Base-by-base conservation (phyloP, 768 basidiomycete species). In the Collybia sordida region DNA sequence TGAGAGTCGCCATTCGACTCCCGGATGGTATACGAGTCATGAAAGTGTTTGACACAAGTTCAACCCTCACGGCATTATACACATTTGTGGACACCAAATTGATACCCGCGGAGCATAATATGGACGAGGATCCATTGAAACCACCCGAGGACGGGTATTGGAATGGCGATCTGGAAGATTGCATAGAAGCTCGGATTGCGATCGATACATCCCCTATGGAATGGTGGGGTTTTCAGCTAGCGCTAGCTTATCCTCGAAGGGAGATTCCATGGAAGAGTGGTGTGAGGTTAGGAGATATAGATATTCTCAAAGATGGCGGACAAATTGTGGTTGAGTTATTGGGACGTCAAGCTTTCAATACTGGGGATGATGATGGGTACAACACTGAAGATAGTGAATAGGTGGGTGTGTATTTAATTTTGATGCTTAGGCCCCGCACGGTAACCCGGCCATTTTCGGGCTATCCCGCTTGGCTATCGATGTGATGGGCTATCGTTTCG, bases 161-260 rank as follows among this genome's bases (percentile, higher is more conserved):
- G 41, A 54, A 64, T 18, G 70, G 64, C 15, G 56, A 63, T n/a
- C 62, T 73, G 12, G 75, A 78, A 47, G 48, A 59, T 17, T 61
- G 64, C 7, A 62, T 74, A 22, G 70, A 67, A 45, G 57, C 56
- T 18, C 64, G 69, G 40, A 58, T 72, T 41, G 34, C 43, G 0
- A 53, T 14, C 27, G 43, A 25, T 17, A 37, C 44, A 6, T 42
- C 51, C 28, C 51, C 68, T 8, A 37, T 24, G 12, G 68, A 67
- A 22, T 90, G 85, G 77, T 93, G 88, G 84, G 83, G 81, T 6
- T 94, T 95, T 73, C 75, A 72, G 52, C 70, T 95, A 23, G 71
- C 70, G 2, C 76, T 78, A 2, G 77, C 88, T 8, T 94, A 90
- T 59, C 93, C 93, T 3, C 71, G 87, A 45, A 70, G 68, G 37